phyloP scores from a whole-genome alignment of 2,329 filamentous ascomycete genomes.

The Cercospora berteroae region DNA sequence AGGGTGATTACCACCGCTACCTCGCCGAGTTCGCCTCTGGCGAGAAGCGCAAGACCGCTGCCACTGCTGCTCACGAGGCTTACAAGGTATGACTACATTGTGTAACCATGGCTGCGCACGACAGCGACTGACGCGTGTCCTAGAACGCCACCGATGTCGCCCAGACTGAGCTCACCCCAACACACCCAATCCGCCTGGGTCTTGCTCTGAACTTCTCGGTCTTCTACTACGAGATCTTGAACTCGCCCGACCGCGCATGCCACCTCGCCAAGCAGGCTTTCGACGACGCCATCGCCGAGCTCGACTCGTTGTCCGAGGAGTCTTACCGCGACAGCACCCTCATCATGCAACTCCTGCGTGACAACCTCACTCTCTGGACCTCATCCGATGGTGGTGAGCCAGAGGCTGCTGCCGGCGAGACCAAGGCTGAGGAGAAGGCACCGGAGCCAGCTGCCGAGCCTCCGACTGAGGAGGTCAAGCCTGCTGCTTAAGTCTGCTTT shows the following conservation, averaged over 20 bases:
- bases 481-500: slow-evolving; percentile 24
- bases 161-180: slow-evolving; percentile 94
- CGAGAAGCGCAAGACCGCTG: slow-evolving; percentile 86
- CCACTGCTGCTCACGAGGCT: slow-evolving; percentile 84
- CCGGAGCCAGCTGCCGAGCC: slow-evolving; percentile 49
- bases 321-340: slow-evolving; percentile 98
- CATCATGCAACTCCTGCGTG: slow-evolving; percentile 98
- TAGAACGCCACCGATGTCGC: slow-evolving; percentile 97
- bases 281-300: slow-evolving; percentile 96
- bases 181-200: slow-evolving; percentile 96
- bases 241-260: slow-evolving; percentile 95
- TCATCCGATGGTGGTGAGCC: slow-evolving; percentile 84
- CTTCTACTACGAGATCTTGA: slow-evolving; percentile 99
- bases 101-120: slow-evolving; percentile 10
- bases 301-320: slow-evolving; percentile 95
- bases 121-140: slow-evolving; percentile 26
- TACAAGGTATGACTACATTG: slow-evolving; percentile 74
- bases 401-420: slow-evolving; percentile 58
- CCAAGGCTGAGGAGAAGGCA: slow-evolving; percentile 51
- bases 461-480: slow-evolving; percentile 37
- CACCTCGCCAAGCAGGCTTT: slow-evolving; percentile 99
- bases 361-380: slow-evolving; percentile 98
- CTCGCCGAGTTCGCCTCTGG: slow-evolving; percentile 89
- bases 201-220: slow-evolving; percentile 99
- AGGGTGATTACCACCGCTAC: slow-evolving; percentile 96